Conservation (phyloP, 345 rosid genomes). For the Hevea brasiliensis region DNA sequence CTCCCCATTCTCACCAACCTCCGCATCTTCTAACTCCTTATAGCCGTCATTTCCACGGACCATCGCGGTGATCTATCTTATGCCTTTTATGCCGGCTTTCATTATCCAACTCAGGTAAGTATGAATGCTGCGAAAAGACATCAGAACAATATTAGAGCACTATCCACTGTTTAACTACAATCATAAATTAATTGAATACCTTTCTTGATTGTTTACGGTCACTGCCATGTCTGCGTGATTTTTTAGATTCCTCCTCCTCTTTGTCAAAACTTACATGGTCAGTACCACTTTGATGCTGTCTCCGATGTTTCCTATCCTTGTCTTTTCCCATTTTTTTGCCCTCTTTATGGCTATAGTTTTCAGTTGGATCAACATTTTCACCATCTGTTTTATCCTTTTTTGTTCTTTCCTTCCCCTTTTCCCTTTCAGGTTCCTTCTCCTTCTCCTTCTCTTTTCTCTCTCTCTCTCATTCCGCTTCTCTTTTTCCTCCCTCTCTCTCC, state of each 20-base stretch:
- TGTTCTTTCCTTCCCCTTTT: conserved; percentile 67
- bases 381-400: conserved; percentile 83
- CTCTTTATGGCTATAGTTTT: conserved; percentile 60
- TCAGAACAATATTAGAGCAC: neutral
- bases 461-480: conserved; percentile 51
- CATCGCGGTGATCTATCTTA: conserved; percentile 72
- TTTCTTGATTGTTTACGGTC: conserved; percentile 90
- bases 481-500: conserved; percentile 66
- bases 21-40: conserved; percentile 95
- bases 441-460: conserved; percentile 66
- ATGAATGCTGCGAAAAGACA: conserved; percentile 56
- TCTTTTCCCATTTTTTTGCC: conserved; percentile 82
- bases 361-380: conserved; percentile 68
- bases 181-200: conserved; percentile 36
- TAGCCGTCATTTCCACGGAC: conserved; percentile 61
- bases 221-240: conserved; percentile 72
- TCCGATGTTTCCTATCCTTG: conserved; percentile 74
- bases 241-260: conserved; percentile 70
- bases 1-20: conserved; percentile 91
- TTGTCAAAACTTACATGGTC: conserved; percentile 84
- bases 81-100: conserved; percentile 72
- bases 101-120: conserved; percentile 76
- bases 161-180: conserved; percentile 8
- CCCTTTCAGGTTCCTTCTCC: conserved; percentile 78
- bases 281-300: conserved; percentile 63